Evolutionary conservation across 305 asterid species (phyloP), one percentile per base, ranked within the genome.

Genomic region (Fraxinus paxiana): DNA sequence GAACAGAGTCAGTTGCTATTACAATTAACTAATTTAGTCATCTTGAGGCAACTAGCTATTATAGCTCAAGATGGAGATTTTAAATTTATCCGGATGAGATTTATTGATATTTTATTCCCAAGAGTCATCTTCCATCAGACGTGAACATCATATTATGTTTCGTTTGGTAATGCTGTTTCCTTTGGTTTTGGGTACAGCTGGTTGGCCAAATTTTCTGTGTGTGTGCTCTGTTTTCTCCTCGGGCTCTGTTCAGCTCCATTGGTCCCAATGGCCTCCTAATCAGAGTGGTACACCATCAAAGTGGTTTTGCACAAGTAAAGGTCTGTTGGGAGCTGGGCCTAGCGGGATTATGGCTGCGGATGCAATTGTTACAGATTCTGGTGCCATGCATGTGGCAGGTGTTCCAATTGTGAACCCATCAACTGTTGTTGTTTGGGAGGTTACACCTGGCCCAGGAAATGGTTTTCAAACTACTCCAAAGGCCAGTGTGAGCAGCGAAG

Each of bases 341-440:
- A 94, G 99, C 78, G 99, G 99, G 65, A 96, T 96, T 86, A 96
- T 96, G 99, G 98, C 99, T 73, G 99, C 99, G 76, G 99, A 96
- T 91, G 99, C 97, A 59, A 94, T 96, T 82, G 88, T 96, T 81
- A 92, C 99, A 9, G 99, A 96, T 82, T 94, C 97, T 78, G 99
- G 99, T 85, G 97, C 99, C 84, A 84, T 96, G 94, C 98, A 96
- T 85, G 95, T 96, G 41, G 99, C 99, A 48, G 99, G 99, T 61
- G 98, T 96, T 74, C 99, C 99, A 83, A 93, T 94, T 76, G 98
- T 96, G 76, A 96, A 96, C 85, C 99, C 98, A 8, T 96, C 99
- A 65, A 96, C 99, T 48, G 98, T 96, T 85, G 99, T 96, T 33
- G 98, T 96, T 82, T 96, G 99, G 99, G 98, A 96, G 90, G 99